A percentile compares a stretch with the other conserved stretches of the same genome.
Conservation (phyloP, 176 grass and related monocot genomes). For the Oryza brachyantha region DNA sequence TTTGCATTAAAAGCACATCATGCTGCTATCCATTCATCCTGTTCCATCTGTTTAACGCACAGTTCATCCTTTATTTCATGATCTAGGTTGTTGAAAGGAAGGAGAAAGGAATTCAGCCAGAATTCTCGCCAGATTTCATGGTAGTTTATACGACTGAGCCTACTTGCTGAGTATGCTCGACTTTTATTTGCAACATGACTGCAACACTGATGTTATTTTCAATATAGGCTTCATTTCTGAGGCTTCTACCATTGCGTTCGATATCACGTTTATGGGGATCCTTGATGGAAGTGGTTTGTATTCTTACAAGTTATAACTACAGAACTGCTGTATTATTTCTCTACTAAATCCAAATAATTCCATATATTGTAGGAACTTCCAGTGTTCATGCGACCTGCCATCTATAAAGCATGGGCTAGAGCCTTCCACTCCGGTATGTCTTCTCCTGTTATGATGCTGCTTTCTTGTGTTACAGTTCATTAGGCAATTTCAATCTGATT, state of each 20-base stretch:
- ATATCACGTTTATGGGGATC: slow-evolving; percentile 80
- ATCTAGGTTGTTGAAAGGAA: slow-evolving; percentile 54
- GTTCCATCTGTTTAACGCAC: not conserved
- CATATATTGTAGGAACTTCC: slow-evolving; percentile 54
- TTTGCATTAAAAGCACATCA: not conserved
- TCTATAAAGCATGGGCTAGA: slow-evolving; percentile 74
- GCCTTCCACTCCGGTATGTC: slow-evolving; percentile 72
- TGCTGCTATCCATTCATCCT: not conserved
- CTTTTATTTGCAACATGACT: not conserved
- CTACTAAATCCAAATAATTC: not conserved
- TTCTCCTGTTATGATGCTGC: not conserved
- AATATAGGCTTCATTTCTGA: slow-evolving; percentile 69
- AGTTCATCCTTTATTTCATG: slow-evolving; percentile 17
- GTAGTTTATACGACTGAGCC: slow-evolving; percentile 11
- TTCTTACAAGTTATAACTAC: not conserved
- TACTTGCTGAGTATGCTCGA: not conserved
- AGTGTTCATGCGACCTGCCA: slow-evolving; percentile 45
- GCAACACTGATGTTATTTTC: not conserved
- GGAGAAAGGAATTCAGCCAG: slow-evolving; percentile 68
- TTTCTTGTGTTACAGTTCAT: not conserved
- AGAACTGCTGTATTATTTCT: slow-evolving; percentile 13
- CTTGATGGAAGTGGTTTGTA: slow-evolving; percentile 75
- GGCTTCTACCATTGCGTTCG: slow-evolving; percentile 72
- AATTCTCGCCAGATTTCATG: slow-evolving; percentile 72
- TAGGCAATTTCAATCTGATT: not conserved